Percentiles rank a stretch among this genome's conserved stretches.
Conservation (phyloP, 108 stramenopile genomes). For the Skeletonema menzelii region DNA sequence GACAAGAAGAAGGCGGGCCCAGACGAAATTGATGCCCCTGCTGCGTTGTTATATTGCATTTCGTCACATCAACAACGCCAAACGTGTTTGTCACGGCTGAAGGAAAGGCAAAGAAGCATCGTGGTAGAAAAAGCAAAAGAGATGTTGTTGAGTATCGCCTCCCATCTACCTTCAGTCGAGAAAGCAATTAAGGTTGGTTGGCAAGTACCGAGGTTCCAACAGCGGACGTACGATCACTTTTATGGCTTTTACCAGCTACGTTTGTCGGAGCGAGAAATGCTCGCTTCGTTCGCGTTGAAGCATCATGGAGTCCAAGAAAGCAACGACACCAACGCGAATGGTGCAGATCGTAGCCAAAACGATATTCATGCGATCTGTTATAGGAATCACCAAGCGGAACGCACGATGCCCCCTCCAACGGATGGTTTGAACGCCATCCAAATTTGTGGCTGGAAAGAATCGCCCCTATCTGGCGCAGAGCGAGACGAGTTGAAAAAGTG, state of each 20-base stretch:
- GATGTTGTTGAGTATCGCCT: not conserved
- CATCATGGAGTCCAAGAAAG: not conserved
- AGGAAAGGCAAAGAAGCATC: not conserved
- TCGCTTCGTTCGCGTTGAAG: constrained; percentile 7
- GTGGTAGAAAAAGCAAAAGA: not conserved
- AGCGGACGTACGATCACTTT: not conserved
- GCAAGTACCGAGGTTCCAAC: not conserved
- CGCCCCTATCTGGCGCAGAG: not conserved
- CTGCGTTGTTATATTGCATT: not conserved
- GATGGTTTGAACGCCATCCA: not conserved
- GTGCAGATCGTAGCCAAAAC: not conserved
- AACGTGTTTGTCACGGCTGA: not conserved
- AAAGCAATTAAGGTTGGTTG: constrained; percentile 7
- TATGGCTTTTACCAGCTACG: not conserved
- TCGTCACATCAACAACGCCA: not conserved
- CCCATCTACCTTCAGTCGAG: not conserved
- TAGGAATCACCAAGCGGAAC: not conserved
- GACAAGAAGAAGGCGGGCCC: not conserved
- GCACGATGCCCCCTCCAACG: not conserved
- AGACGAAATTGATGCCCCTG: not conserved
- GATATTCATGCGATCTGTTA: not conserved
- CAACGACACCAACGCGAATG: not conserved
- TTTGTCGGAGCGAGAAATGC: constrained; percentile 4
- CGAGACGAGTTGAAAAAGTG: constrained; percentile 1
- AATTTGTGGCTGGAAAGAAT: not conserved